Evolutionary conservation across 2,329 filamentous ascomycete species (phyloP).

Genomic region (Trichophyton benhamiae): DNA sequence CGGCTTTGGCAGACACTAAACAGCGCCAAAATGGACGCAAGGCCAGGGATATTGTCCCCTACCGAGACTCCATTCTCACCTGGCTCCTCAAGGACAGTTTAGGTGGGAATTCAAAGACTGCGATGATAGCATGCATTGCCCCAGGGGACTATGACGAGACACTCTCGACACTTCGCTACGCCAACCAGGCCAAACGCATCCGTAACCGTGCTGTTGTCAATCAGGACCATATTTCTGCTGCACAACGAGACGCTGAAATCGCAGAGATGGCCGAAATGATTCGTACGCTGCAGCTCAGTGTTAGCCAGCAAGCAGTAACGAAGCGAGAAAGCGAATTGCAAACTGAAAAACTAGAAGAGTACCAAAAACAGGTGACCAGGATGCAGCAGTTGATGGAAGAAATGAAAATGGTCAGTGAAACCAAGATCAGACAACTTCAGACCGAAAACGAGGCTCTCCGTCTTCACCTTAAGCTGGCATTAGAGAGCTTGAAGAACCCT

Average conservation of each 20-base stretch:
- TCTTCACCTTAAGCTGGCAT: conserved; percentile 73
- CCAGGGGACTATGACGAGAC: conserved; percentile 96
- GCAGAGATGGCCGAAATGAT: conserved; percentile 92
- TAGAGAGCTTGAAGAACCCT: conserved; percentile 79
- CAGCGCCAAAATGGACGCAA: conserved; percentile 41
- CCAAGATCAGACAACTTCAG: conserved; percentile 80
- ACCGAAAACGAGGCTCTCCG: conserved; percentile 84
- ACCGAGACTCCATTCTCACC: conserved; percentile 72
- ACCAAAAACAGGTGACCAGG: conserved; percentile 74
- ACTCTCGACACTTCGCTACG: conserved; percentile 86
- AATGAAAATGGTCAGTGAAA: conserved; percentile 74
- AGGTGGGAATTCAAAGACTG: conserved; percentile 93
- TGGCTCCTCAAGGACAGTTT: conserved; percentile 93
- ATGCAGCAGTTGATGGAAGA: conserved; percentile 98
- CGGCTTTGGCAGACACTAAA: conserved; percentile 68
- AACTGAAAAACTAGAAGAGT: conserved; percentile 81
- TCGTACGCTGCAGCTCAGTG: conserved; percentile 64
- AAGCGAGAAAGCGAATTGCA: conserved; percentile 60
- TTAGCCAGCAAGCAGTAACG: conserved; percentile 54
- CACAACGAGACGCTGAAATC: conserved; percentile 89
- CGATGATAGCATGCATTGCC: conserved; percentile 97
- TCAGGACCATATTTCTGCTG: conserved; percentile 83
- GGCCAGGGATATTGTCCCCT: conserved; percentile 68
- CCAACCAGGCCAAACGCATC: conserved; percentile 94
- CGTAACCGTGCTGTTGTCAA: conserved; percentile 90